These are phyloP conservation scores for Irpex rosettiformis DNA, from an alignment of 1,284 basidiomycete genomes.

Conservation along the genomic window DNA sequence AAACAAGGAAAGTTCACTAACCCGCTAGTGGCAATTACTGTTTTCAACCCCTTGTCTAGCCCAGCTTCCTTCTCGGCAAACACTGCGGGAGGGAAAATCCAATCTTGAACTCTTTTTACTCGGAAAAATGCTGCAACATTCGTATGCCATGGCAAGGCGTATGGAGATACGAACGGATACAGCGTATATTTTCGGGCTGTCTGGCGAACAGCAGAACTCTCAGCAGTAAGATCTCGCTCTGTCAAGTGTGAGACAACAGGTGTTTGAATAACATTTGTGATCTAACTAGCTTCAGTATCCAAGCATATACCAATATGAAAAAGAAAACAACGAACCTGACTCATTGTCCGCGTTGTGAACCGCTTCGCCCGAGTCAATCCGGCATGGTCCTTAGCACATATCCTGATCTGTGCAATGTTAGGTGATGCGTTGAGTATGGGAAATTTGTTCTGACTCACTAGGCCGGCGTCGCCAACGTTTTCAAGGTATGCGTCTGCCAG, in stretches of 20 bases:
- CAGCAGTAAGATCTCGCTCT: background rate
- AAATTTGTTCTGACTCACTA: slow-evolving; percentile 33
- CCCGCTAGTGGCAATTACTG: slow-evolving; percentile 32
- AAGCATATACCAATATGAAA: background rate
- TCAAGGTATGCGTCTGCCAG: slow-evolving; percentile 59
- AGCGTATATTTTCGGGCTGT: slow-evolving; percentile 42
- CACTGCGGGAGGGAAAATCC: slow-evolving; percentile 23
- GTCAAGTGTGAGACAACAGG: background rate
- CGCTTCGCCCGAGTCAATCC: slow-evolving; percentile 47
- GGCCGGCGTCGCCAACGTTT: slow-evolving; percentile 39
- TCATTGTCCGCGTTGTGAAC: slow-evolving; percentile 46
- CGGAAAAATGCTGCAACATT: slow-evolving; percentile 47
- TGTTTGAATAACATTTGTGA: background rate
- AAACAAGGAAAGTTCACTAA: slow-evolving; percentile 19
- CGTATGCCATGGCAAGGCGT: slow-evolving; percentile 45
- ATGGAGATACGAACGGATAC: slow-evolving; percentile 59
- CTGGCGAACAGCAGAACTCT: background rate
- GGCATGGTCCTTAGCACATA: slow-evolving; percentile 42
- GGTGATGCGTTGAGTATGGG: background rate
- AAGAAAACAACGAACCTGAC: slow-evolving; percentile 41
- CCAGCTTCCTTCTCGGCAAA: slow-evolving; percentile 35
- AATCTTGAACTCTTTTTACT: slow-evolving; percentile 45
- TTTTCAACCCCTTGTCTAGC: slow-evolving; percentile 31
- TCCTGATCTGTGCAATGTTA: slow-evolving; percentile 41
- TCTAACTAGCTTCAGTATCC: background rate